Base-by-base conservation (phyloP, 441 rosid genomes). In the Brassica hybrid region DNA sequence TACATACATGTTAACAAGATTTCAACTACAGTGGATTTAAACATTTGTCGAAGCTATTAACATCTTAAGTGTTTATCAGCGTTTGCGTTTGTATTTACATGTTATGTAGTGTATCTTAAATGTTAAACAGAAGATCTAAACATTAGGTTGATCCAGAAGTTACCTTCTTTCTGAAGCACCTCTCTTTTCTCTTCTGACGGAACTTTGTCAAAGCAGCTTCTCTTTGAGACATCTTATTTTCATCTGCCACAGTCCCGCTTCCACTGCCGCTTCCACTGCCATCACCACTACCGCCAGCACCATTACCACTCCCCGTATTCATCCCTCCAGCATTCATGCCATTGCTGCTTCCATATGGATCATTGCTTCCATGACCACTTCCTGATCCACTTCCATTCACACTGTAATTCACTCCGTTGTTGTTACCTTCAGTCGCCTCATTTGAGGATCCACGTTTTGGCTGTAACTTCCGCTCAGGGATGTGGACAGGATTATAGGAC, bases 141-240 rank as follows among this genome's bases (percentile, higher is more conserved):
- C 9, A 34, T 34, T 34, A 6, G 45, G 67, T 78, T 71, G 25
- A 32, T 12, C 9, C 1, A 65, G 58, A 66, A 36, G 32, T 27
- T 85, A 91, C 97, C 96, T 79, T 87, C 85, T 94, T 91, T 68
- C 90, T 90, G 59, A 90, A 94, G 85, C 97, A 91, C 77, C 97
- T 81, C 67, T 94, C 97, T 82, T 91, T 91, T 82, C 97, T 88
- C 84, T 91, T 91, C 85, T 87, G 93, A 5, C 93, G 96, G 75
- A 94, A 94, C 79, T 94, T 94, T 57, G 80, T 76, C 77, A 90
- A 83, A 30, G 96, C 94, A 74, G 93, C 94, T 82, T 86, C 93
- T 74, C 97, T 84, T 18, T 82, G 89, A 59, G 91, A 82, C 57
- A 72, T 73, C 62, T 88, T 75, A 69, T 73, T 72, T 21, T 72